A percentile compares a stretch with the other conserved stretches of the same genome.
Evolutionary conservation across 2,329 filamentous ascomycete genomes (phyloP).

Genomic region (Pseudocercospora vitis): DNA sequence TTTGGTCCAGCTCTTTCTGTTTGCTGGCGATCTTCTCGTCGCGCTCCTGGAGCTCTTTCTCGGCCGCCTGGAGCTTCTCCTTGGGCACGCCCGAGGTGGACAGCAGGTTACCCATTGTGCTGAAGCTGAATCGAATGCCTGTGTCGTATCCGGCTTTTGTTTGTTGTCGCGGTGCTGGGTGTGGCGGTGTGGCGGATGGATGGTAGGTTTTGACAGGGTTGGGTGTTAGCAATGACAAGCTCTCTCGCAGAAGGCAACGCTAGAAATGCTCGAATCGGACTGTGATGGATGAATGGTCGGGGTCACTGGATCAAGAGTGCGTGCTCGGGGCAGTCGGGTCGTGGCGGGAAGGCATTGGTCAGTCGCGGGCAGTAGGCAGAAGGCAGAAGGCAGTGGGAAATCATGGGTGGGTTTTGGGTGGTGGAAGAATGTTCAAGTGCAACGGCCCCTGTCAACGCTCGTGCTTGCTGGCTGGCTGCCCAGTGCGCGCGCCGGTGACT

Average conservation of each 20-base stretch:
- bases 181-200: conserved; percentile 1
- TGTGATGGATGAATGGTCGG: not conserved
- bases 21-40: conserved; percentile 19
- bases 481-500: not conserved
- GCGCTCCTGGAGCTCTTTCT: conserved; percentile 24
- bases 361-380: not conserved
- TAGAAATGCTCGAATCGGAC: not conserved
- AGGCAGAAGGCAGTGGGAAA: no score
- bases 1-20: conserved; percentile 17
- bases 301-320: not conserved
- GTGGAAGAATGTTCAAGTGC: conserved; percentile 1
- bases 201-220: not conserved
- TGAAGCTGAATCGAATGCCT: conserved; percentile 13
- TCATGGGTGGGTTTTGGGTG: no score
- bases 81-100: conserved; percentile 21
- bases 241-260: no score
- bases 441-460: not conserved
- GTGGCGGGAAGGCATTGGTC: not conserved
- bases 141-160: not conserved
- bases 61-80: conserved; percentile 25
- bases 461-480: no score
- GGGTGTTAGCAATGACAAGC: no score
- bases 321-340: not conserved
- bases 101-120: conserved; percentile 25
- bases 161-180: not conserved